Base-by-base conservation (phyloP, 306 rosid species). In the Fragaria nilgerrensis region DNA sequence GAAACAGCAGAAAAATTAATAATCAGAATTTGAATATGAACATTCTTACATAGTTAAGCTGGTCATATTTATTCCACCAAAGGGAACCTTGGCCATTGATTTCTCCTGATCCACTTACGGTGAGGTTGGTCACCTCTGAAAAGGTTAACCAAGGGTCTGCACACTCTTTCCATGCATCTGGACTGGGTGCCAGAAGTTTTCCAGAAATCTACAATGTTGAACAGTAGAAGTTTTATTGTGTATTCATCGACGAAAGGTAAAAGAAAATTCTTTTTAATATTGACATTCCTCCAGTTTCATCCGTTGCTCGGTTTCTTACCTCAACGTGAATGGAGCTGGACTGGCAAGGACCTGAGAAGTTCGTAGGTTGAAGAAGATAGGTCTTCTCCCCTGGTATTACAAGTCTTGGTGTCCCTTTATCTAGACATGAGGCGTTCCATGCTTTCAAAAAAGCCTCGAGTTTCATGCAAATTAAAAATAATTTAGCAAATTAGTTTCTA, bases 321-420 rank as follows among this genome's bases (percentile, higher is more conserved):
- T 79, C 58, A 10, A 72, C 17, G 14, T 75, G 77, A 17, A 77
- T 25, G 11, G 41, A 76, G 36, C 9, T 75, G 25, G 90, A 75
- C 15, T 61, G 36, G 74, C 88, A 87, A 27, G 88, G 87, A 66
- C 91, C 87, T 1, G 12, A 3, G 23, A 87, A 85, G 25, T 0
- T 5, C 2, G 2, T 48, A 41, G 49, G 70, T 12, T 12, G 37
- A 43, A 87, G 11, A 22, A 73, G 52, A 45, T 75, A 87, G 9
- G 77, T 55, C 50, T 73, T 20, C 12, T 27, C 20, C n/a, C 47
- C 32, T 50, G 87, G 87, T 20, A 87, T 56, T 58, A 68, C 17
- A 32, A 87, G 75, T 0, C 64, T 73, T 5, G 87, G 66, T 66
- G n/a, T 14, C 67, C 11, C 69, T 2, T 74, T 84, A 3, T 66